Evolutionary conservation across 2,329 filamentous ascomycete species (phyloP), one percentile per base, ranked within the genome.

Genomic region (Aspergillus pseudoglaucus): DNA sequence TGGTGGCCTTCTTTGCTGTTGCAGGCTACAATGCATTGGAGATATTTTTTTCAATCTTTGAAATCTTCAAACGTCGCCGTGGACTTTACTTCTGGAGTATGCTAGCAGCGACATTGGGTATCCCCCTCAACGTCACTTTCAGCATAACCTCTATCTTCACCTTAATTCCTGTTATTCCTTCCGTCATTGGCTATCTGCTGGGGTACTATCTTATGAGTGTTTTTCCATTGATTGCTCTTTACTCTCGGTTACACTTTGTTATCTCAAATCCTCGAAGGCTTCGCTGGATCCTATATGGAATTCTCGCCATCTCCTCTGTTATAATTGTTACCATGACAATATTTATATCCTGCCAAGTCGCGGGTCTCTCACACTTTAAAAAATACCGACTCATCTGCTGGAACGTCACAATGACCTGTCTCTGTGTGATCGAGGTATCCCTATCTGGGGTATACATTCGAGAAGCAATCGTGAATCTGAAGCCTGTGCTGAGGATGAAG

Each of bases 361-460:
- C 44, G 1, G 61, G 57, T 12, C 68, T 66, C 53, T 59, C 30
- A 8, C 6, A 22, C 9, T 14, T 27, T n/a, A 14, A 12, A 27
- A 8, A 32, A 1, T n/a, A n/a, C 10, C 10, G 10, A n/a, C 18
- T 59, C 14, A 54, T 71, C n/a, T 67, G 71, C 58, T 75, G 79
- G 51, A 72, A 72, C 49, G 62, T 79, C 4, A 73, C 78, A 53
- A 66, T 78, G 33, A 69, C 68, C 0, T 64, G 74, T 4, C 78
- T 79, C 53, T 75, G 72, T 47, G 33, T 75, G 3, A 77, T 79
- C 50, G 78, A 81, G 47, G 60, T 73, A 25, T 60, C 78, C 40
- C 70, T 81, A 43, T 76, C 74, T 3, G 62, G 62, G 1, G 61
- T 78, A 17, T 80, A 78, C 58, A 75, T 80, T 33, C 63, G 59